Base-by-base conservation (phyloP, 371 early-diverging fungal genomes). In the Zopfochytrium polystomum region DNA sequence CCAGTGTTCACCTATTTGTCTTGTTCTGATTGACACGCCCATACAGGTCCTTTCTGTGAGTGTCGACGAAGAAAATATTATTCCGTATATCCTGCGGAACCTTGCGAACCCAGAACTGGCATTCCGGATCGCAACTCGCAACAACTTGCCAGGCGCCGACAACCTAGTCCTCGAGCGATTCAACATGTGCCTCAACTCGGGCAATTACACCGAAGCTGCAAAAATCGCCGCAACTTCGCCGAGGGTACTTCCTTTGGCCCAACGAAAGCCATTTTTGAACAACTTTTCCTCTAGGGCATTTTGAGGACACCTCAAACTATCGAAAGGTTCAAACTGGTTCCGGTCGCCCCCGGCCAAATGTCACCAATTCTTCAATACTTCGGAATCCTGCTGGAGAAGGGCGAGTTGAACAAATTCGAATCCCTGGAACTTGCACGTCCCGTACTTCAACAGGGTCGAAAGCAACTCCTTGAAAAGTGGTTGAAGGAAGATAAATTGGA, bases 281-380 rank as follows among this genome's bases (percentile, higher is more conserved):
- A 27, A 22, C 18, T 33, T n/a, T 20, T n/a, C 47, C 57, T 31
- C 26, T 76, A 89, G 76, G 96, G 95, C 25, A 91, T 97, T 61
- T 85, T 98, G 67, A 90, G 98, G 70, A 97, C 98, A 0, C 87
- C 90, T 5, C 83, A 89, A 55, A 96, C 96, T 15, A 94, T 98
- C 68, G 93, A 96, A 65, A 85, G 88, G 25, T 93, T 98, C 74
- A 92, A 95, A 77, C 82, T 89, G 52, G 74, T 92, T 33, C 87
- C 90, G 26, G 87, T 84, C 35, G 70, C 78, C 11, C 85, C 88
- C 6, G 94, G 92, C 20, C 90, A 91, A 72, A 73, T 92, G 13
- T 87, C 93, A 20, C 97, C 98, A 7, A 91, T 98, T 64, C 80
- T 97, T 50, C 94, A 95, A 72, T 98, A 98, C 81, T 98, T 98